These are phyloP conservation scores for Chloris gayana DNA, from an alignment of 176 grass and related monocot genomes.

Conservation along the genomic window DNA sequence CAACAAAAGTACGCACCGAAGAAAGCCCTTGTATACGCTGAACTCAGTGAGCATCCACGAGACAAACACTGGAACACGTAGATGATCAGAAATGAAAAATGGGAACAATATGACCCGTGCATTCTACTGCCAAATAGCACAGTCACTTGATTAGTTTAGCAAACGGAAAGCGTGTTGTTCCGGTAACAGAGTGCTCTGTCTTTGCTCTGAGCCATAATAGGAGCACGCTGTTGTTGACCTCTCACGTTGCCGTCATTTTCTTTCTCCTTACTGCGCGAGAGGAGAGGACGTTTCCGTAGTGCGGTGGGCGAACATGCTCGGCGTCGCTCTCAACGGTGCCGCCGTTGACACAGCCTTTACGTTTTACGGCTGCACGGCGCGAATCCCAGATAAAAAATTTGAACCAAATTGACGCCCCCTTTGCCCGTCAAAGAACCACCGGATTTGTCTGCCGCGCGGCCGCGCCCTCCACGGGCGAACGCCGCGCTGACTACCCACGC, in stretches of 20 bases:
- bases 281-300: neutral
- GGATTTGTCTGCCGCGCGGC: constrained; percentile 17
- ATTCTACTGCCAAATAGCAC: too few species aligned
- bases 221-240: neutral
- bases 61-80: too few species aligned
- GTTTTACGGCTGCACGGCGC: neutral
- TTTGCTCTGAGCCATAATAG: neutral
- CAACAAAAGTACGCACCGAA: too few species aligned
- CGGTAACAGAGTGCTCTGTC: neutral
- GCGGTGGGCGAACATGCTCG: neutral
- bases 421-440: constrained; percentile 7
- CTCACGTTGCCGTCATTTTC: neutral
- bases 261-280: neutral
- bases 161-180: neutral
- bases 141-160: neutral
- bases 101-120: too few species aligned
- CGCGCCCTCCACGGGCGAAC: neutral
- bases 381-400: neutral
- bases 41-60: too few species aligned
- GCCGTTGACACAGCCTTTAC: neutral
- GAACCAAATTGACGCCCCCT: neutral
- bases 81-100: neutral
- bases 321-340: neutral
- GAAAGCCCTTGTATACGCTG: too few species aligned
- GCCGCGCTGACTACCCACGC: neutral